Percentiles rank a stretch among this genome's conserved stretches.
Evolutionary conservation across 768 basidiomycete species (phyloP).

Genomic region (Phallus indusiatus): DNA sequence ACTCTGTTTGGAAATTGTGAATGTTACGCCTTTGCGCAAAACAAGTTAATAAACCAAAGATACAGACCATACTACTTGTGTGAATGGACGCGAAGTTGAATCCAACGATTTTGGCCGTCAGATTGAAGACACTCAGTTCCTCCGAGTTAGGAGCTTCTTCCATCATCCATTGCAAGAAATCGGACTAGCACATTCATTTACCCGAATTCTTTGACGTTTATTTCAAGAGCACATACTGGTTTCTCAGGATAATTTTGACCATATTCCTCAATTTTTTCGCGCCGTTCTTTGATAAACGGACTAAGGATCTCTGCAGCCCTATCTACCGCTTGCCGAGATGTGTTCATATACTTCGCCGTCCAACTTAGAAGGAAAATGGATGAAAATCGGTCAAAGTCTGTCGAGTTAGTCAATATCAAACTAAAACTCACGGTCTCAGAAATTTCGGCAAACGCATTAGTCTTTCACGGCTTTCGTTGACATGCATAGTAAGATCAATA

Average conservation of each 20-base stretch:
- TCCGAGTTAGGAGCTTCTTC: constrained; percentile 3
- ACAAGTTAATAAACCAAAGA: too few relatives aligned
- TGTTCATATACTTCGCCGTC: neutral
- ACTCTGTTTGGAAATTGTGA: neutral
- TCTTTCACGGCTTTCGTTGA: neutral
- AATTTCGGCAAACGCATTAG: constrained; percentile 4
- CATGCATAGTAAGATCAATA: constrained; percentile 1
- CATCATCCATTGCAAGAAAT: constrained; percentile 11
- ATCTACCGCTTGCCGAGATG: neutral
- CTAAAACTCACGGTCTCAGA: constrained; percentile 6
- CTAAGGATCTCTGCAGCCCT: neutral
- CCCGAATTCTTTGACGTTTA: neutral
- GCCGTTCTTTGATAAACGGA: constrained; percentile 10
- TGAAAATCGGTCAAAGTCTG: neutral
- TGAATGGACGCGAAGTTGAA: constrained; percentile 11
- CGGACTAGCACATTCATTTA: constrained; percentile 1
- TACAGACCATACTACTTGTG: constrained; percentile 9
- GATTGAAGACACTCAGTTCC: neutral
- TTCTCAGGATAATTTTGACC: constrained; percentile 9
- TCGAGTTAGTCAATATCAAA: neutral
- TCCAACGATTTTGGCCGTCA: constrained; percentile 5
- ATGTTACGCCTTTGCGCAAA: too few relatives aligned
- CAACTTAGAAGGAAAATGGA: neutral
- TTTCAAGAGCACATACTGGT: constrained; percentile 2
- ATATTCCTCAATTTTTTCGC: constrained; percentile 8